Evolutionary conservation across 352 stramenopile genomes (phyloP).

Genomic region (Aphanomyces stellatus): DNA sequence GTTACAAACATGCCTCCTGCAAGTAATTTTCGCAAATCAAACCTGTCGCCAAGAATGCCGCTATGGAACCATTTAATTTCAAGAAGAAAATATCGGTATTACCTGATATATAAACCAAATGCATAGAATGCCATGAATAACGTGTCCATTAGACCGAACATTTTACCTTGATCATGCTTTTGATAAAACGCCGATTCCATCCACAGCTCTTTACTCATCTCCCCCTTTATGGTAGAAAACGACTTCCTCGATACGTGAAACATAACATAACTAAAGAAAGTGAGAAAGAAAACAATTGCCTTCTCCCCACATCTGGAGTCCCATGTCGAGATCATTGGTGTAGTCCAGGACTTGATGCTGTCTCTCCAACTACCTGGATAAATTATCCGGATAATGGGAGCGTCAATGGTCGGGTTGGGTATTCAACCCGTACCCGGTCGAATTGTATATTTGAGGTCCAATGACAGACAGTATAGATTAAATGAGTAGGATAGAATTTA

Average conservation of each 20-base stretch:
- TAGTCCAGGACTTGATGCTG: no score
- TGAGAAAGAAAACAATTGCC: conserved; percentile 52
- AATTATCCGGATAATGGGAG: no score
- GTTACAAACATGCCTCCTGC: conserved; percentile 62
- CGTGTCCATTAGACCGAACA: conserved; percentile 74
- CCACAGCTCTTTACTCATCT: conserved; percentile 72
- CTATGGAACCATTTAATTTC: conserved; percentile 21
- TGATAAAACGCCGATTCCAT: conserved; percentile 55
- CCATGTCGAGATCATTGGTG: no score
- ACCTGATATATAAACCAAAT: conserved; percentile 61
- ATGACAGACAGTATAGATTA: no score
- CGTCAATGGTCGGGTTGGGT: no score
- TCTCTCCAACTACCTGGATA: no score
- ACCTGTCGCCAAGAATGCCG: conserved; percentile 57
- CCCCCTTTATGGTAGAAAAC: conserved; percentile 75
- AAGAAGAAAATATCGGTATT: neutral
- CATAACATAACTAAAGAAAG: conserved; percentile 74
- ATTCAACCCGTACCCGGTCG: no score
- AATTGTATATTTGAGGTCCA: no score
- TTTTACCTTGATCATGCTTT: conserved; percentile 54
- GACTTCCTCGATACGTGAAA: conserved; percentile 72
- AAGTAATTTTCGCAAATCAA: conserved; percentile 62
- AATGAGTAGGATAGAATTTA: no score
- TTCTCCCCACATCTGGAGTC: conserved; percentile 33
- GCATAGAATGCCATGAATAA: conserved; percentile 78